A percentile compares a stretch with the other conserved stretches of the same genome.
Conservation (phyloP, 2,329 filamentous ascomycete genomes). For the Neofusicoccum parvum region DNA sequence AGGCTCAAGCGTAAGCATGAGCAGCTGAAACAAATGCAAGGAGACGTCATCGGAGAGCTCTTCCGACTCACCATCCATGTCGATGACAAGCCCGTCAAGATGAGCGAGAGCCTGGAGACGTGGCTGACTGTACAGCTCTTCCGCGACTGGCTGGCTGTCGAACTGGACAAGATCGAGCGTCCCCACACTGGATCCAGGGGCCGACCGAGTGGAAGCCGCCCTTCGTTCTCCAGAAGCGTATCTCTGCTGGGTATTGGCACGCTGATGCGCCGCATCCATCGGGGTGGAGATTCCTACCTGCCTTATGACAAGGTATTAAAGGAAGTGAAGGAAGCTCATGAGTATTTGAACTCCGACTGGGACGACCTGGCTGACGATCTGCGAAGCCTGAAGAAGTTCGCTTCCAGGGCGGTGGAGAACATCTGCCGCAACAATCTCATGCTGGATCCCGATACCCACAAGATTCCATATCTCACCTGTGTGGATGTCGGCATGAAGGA, state of each 20-base stretch:
- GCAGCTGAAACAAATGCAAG: conserved; percentile 24
- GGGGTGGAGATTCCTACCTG: conserved; percentile 34
- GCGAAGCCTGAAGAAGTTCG: conserved; percentile 31
- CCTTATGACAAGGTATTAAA: conserved; percentile 28
- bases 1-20: conserved; percentile 25
- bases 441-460: conserved; percentile 31
- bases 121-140: conserved; percentile 37
- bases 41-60: conserved; percentile 30
- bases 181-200: not conserved
- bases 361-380: conserved; percentile 30
- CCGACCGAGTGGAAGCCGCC: not conserved
- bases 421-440: conserved; percentile 31
- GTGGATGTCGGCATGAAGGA: conserved; percentile 31
- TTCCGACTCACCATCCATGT: conserved; percentile 28
- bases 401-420: conserved; percentile 24
- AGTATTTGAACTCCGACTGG: conserved; percentile 25
- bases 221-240: not conserved
- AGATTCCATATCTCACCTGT: conserved; percentile 40
- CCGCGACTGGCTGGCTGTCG: conserved; percentile 31
- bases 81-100: conserved; percentile 1
- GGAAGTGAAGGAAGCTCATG: conserved; percentile 23
- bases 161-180: conserved; percentile 24
- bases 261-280: conserved; percentile 33
- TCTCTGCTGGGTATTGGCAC: conserved; percentile 25
- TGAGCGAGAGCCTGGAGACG: conserved; percentile 24